phyloP scores from a whole-genome alignment of 129 eudicot species.

The Flaveria bidentis region DNA sequence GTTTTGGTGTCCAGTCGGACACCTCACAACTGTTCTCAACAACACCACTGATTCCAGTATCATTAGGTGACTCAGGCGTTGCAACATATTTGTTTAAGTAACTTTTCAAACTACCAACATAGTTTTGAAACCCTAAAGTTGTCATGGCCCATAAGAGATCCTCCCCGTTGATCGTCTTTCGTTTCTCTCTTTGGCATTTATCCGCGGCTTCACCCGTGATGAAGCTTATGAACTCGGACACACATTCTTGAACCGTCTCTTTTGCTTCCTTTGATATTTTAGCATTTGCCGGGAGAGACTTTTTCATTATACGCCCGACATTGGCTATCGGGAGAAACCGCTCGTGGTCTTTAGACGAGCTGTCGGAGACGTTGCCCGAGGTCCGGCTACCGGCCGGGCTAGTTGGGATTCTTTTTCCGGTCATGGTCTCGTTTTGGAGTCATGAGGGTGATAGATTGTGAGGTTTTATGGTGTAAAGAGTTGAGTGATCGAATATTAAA shows the following conservation, averaged over 20 bases:
- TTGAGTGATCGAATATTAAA: constrained; percentile 22
- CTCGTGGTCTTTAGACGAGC: constrained; percentile 48
- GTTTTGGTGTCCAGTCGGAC: constrained; percentile 19
- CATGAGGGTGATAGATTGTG: constrained; percentile 1
- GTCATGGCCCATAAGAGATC: constrained; percentile 82
- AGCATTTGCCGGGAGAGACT: constrained; percentile 64
- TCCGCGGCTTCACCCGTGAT: constrained; percentile 75
- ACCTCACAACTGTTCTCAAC: constrained; percentile 22
- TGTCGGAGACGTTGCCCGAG: constrained; percentile 39
- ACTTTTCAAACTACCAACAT: constrained; percentile 50
- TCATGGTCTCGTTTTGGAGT: constrained; percentile 39
- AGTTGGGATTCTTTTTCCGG: constrained; percentile 41
- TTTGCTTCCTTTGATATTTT: constrained; percentile 77
- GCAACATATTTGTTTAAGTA: constrained; percentile 45
- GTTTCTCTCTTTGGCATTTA: constrained; percentile 70
- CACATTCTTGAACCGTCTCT: constrained; percentile 73
- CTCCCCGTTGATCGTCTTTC: constrained; percentile 75
- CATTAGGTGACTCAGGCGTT: constrained; percentile 16
- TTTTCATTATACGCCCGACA: constrained; percentile 74
- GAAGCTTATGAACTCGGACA: constrained; percentile 74
- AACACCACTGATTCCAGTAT: not conserved
- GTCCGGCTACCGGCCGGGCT: constrained; percentile 38
- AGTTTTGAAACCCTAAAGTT: constrained; percentile 65
- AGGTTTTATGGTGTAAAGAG: constrained; percentile 33
- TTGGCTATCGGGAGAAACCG: constrained; percentile 67